Conservation (phyloP, 176 grass and related monocot genomes). For the Chrysopogon serrulatus region DNA sequence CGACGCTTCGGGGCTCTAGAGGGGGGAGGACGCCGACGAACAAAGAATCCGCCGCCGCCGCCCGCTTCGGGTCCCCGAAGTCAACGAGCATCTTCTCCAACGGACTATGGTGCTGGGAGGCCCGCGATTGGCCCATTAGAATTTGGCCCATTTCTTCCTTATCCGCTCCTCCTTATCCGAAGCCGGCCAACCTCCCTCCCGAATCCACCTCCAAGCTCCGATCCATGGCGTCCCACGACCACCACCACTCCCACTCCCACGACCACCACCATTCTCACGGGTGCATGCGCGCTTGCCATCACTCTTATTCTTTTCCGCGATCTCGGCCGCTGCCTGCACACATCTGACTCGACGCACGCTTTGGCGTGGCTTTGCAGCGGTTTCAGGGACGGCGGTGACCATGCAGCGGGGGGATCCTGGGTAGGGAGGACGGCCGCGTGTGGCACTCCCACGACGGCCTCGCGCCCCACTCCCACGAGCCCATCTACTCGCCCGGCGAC, state of each 20-base stretch:
- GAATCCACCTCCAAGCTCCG: not conserved
- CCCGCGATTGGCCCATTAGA: not conserved
- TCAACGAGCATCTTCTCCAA: no score
- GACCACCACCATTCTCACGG: slow-evolving; percentile 41
- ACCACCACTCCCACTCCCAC: slow-evolving; percentile 26
- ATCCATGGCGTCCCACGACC: slow-evolving; percentile 66
- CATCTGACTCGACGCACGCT: not conserved
- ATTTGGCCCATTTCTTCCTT: not conserved
- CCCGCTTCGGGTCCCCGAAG: not conserved
- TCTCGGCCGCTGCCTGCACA: not conserved
- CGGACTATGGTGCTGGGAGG: no score
- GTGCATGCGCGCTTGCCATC: not conserved
- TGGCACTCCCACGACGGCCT: slow-evolving; percentile 96
- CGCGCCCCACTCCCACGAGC: slow-evolving; percentile 93
- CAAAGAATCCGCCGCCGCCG: no score
- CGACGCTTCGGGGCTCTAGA: no score
- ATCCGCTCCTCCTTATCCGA: slow-evolving; percentile 29
- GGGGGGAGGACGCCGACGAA: no score
- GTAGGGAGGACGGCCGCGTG: slow-evolving; percentile 71
- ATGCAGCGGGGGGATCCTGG: slow-evolving; percentile 37
- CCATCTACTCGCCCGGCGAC: slow-evolving; percentile 91
- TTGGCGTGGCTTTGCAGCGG: not conserved
- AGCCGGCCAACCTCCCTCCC: not conserved
- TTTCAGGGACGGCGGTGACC: slow-evolving; percentile 25
- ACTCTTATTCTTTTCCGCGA: no score